These are phyloP conservation scores for Ananas comosus DNA, from an alignment of 176 grass and related monocot genomes.

Conservation along the genomic window DNA sequence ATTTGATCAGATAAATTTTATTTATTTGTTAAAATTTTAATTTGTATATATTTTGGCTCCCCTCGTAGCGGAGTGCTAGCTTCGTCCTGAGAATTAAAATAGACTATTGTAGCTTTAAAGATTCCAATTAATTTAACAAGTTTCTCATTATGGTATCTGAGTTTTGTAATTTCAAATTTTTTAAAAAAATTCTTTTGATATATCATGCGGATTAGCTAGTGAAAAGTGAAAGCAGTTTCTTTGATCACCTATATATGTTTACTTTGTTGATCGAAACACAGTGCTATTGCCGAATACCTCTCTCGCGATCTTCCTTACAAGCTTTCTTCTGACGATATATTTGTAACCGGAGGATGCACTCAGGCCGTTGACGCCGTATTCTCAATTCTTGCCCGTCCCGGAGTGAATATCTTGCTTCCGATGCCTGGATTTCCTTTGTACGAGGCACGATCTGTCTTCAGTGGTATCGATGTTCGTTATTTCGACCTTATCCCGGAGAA, in stretches of 20 bases:
- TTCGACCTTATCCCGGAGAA: conserved; percentile 58
- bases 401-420: conserved; percentile 67
- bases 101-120: no score
- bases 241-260: conserved; percentile 6
- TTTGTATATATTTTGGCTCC: no score
- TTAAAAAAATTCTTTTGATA: not conserved
- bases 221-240: conserved; percentile 1
- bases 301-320: conserved; percentile 63
- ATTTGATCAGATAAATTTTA: no score
- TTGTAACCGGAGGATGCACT: conserved; percentile 49
- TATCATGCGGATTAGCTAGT: not conserved
- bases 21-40: no score
- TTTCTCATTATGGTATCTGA: no score
- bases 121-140: no score
- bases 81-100: no score
- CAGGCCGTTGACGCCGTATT: conserved; percentile 68
- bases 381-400: conserved; percentile 35
- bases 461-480: conserved; percentile 36
- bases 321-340: conserved; percentile 51
- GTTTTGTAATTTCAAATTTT: no score
- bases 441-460: conserved; percentile 32
- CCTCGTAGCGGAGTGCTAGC: no score
- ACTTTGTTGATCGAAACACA: conserved; percentile 16
- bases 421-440: conserved; percentile 56
- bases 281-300: conserved; percentile 58